Conservation (phyloP, 2,329 filamentous ascomycete species). For the Colletotrichum sp. region DNA sequence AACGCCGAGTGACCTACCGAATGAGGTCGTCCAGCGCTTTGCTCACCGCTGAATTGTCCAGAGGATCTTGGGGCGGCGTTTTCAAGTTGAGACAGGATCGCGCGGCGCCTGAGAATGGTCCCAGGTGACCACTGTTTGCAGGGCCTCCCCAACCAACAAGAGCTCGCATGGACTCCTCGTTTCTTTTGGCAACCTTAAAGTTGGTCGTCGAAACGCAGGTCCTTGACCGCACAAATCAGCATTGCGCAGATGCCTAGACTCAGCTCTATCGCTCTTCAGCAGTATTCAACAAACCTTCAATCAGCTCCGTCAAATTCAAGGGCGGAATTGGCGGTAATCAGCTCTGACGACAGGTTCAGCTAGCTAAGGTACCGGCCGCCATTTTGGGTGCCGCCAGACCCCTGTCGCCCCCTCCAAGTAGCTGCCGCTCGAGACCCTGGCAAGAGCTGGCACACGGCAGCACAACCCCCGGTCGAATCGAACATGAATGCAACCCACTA, state of each 20-base stretch:
- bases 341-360: not conserved
- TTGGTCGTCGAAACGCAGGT: not conserved
- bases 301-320: not conserved
- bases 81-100: not conserved
- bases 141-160: not conserved
- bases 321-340: not conserved
- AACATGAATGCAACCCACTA: not conserved
- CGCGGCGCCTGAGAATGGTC: not conserved
- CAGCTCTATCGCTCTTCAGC: not conserved
- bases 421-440: not conserved
- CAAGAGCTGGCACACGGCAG: not conserved
- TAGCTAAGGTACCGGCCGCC: not conserved
- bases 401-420: not conserved
- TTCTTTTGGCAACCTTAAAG: not conserved
- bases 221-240: not conserved
- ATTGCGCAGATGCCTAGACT: not conserved
- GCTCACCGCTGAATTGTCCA: not conserved
- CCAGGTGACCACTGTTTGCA: not conserved
- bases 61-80: not conserved
- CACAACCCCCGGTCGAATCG: not conserved
- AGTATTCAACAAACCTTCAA: not conserved
- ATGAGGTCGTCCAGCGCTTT: not conserved
- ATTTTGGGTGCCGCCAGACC: not conserved
- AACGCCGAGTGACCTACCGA: not conserved
- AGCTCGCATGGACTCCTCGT: not conserved